Base-by-base conservation (phyloP, 495 filamentous ascomycete genomes). In the Talaromyces proteolyticus region DNA sequence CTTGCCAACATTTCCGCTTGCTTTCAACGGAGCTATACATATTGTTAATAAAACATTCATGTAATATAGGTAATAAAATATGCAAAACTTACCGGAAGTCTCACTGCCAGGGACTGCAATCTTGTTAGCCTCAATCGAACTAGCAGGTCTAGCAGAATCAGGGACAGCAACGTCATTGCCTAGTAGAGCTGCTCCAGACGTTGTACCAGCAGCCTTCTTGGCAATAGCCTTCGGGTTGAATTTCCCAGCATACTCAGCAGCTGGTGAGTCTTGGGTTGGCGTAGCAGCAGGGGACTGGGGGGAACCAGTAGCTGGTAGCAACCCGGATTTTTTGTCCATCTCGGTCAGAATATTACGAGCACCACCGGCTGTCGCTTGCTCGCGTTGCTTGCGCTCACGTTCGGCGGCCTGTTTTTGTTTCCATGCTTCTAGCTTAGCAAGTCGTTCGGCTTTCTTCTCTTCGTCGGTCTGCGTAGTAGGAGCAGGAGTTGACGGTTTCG, bases 141-240 rank as follows among this genome's bases (percentile, higher is more conserved):
- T 58, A 66, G 63, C 69, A 50, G 75, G 57, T 67, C 79, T 79
- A 55, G 74, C 68, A 57, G 74, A 62, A 52, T 76, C 61, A 50
- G 83, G 82, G 22, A 83, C 70, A 47, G 84, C 73, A 58, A 85
- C 66, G 70, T 86, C 82, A 44, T 67, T 77, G 37, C 82, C 81
- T 53, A 87, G 67, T 19, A 82, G 72, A 59, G 70, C 65, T 8
- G 68, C 58, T 42, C 65, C 58, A 46, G 62, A 53, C 44, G 56
- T 58, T 34, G 73, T 60, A 39, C 66, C 60, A 51, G 76, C 74
- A 12, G 81, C 76, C 61, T 83, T 87, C 63, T 88, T 91, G 0
- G 80, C 86, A 49, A 93, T 91, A 1, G 86, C 84, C 62, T 94
- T 94, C 0, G 88, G 88, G 55, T 95, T 88, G 54, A 94, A 95